Evolutionary conservation across 371 early-diverging fungal species (phyloP).

Genomic region (Haplosporangium sp.): DNA sequence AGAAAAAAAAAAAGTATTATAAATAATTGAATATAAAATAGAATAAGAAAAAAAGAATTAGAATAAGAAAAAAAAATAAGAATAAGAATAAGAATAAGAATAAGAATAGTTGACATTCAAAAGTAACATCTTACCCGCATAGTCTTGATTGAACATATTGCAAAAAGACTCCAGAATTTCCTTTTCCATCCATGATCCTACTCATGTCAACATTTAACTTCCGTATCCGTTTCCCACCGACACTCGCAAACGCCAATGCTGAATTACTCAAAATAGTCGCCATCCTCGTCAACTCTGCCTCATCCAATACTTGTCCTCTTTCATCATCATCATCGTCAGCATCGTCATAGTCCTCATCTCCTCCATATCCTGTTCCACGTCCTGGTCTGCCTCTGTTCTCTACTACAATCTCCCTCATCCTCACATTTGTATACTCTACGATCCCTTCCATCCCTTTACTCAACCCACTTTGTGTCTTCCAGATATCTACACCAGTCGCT

Average conservation of each 20-base stretch:
- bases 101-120: not conserved
- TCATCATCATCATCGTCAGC: slow-evolving; percentile 4
- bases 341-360: slow-evolving; percentile 9
- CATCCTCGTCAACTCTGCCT: slow-evolving; percentile 23
- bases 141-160: slow-evolving; percentile 44
- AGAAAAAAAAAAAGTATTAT: not conserved
- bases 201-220: slow-evolving; percentile 24
- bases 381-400: slow-evolving; percentile 20
- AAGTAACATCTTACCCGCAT: slow-evolving; percentile 24
- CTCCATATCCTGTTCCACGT: slow-evolving; percentile 6
- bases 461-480: slow-evolving; percentile 2
- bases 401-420: slow-evolving; percentile 29
- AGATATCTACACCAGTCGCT: slow-evolving; percentile 14
- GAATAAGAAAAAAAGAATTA: not conserved
- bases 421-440: slow-evolving; percentile 13
- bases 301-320: slow-evolving; percentile 5
- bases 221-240: slow-evolving; percentile 20
- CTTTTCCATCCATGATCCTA: slow-evolving; percentile 34
- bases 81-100: not conserved
- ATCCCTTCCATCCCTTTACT: not conserved
- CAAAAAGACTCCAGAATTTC: slow-evolving; percentile 43
- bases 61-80: not conserved
- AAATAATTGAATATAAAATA: not conserved
- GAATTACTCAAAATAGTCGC: slow-evolving; percentile 23
- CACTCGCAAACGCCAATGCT: slow-evolving; percentile 28